These are phyloP conservation scores for Arthroderma sp. DNA, from an alignment of 2,329 filamentous ascomycete genomes.

Conservation along the genomic window DNA sequence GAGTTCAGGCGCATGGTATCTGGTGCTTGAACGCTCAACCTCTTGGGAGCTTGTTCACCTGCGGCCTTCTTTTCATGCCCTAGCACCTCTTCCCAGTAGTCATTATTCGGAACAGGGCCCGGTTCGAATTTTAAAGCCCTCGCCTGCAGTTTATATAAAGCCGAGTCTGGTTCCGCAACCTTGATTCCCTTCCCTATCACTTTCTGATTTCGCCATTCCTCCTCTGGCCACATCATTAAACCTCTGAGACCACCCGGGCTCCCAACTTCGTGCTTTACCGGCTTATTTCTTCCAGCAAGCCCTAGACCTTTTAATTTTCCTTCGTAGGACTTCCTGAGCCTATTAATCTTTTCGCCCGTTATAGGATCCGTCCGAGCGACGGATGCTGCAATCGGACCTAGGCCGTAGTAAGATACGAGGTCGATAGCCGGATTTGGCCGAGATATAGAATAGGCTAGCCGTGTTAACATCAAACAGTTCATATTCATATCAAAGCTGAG, in stretches of 20 bases:
- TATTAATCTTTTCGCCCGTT: slow-evolving; percentile 53
- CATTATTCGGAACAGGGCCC: slow-evolving; percentile 32
- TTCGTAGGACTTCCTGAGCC: slow-evolving; percentile 44
- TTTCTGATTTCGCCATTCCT: slow-evolving; percentile 39
- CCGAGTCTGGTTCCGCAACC: slow-evolving; percentile 28
- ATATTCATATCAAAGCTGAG: slow-evolving; percentile 18
- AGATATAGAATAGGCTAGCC: slow-evolving; percentile 35
- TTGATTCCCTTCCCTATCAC: slow-evolving; percentile 34
- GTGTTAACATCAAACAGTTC: slow-evolving; percentile 30
- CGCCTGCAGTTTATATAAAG: slow-evolving; percentile 28
- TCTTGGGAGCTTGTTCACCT: slow-evolving; percentile 19
- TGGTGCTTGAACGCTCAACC: slow-evolving; percentile 12
- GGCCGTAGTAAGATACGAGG: slow-evolving; percentile 45
- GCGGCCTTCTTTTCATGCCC: slow-evolving; percentile 31
- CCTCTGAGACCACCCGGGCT: slow-evolving; percentile 26
- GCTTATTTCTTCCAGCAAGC: slow-evolving; percentile 36
- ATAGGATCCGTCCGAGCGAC: slow-evolving; percentile 47
- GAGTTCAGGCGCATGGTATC: slow-evolving; percentile 14
- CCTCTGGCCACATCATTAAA: slow-evolving; percentile 36
- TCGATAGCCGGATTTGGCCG: slow-evolving; percentile 46
- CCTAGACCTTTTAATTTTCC: slow-evolving; percentile 36
- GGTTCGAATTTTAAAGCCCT: slow-evolving; percentile 37
- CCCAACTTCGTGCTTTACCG: slow-evolving; percentile 31
- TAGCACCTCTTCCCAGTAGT: slow-evolving; percentile 36
- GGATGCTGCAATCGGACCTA: slow-evolving; percentile 42